phyloP scores from a whole-genome alignment of 306 rosid species.

The Glycine tomentella region DNA sequence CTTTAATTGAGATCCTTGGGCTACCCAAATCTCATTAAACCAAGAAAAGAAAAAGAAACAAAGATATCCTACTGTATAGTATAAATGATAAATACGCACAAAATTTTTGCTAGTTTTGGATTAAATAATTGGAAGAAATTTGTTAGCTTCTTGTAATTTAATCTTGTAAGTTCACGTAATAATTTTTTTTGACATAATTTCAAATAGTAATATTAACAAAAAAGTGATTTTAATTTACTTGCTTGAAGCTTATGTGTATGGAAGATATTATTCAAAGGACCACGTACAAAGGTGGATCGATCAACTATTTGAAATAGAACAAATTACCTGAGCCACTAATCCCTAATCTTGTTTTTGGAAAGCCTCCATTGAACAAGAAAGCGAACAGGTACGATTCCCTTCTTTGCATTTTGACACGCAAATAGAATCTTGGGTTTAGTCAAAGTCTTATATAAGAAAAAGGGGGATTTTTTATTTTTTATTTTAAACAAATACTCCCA shows the following conservation, averaged over 20 bases:
- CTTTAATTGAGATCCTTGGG: background rate
- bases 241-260: background rate
- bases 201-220: background rate
- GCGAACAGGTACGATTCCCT: background rate
- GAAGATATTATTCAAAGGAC: conserved; percentile 16
- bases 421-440: conserved; percentile 34
- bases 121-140: background rate
- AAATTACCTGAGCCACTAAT: conserved; percentile 40
- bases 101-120: background rate
- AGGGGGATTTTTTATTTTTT: too few species aligned
- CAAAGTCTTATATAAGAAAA: background rate
- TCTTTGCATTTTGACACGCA: background rate
- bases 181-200: background rate
- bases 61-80: background rate
- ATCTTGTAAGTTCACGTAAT: background rate
- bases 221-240: background rate
- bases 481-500: background rate
- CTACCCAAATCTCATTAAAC: background rate
- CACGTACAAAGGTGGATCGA: background rate
- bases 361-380: conserved; percentile 11
- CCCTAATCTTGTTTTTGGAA: conserved; percentile 16
- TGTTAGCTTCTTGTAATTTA: too few species aligned
- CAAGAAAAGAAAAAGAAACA: background rate
- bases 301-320: conserved; percentile 25
- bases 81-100: background rate